phyloP scores from a whole-genome alignment of 495 filamentous ascomycete species.

The Xylaria flabelliformis region DNA sequence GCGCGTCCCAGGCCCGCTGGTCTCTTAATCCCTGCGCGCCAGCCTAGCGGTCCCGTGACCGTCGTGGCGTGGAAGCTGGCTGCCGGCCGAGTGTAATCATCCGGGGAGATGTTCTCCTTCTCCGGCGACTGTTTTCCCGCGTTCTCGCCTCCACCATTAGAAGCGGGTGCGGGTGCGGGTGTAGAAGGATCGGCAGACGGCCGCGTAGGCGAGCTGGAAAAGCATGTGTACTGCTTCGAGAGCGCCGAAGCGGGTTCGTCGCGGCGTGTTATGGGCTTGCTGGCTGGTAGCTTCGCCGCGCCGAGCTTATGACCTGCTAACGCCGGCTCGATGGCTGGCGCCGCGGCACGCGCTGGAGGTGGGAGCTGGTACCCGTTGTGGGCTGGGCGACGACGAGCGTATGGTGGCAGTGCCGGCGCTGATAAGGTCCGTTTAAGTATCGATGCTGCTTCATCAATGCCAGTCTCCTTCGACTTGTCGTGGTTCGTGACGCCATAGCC shows the following conservation, averaged over 20 bases:
- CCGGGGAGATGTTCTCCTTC: constrained; percentile 39
- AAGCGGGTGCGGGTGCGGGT: background rate
- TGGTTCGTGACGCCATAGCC: constrained; percentile 40
- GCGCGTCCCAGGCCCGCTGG: constrained; percentile 41
- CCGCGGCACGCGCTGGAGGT: constrained; percentile 22
- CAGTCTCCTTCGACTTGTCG: constrained; percentile 35
- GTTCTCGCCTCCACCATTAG: background rate
- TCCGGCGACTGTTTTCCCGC: constrained; percentile 17
- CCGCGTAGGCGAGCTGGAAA: constrained; percentile 55
- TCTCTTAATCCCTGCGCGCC: constrained; percentile 43
- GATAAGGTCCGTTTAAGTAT: constrained; percentile 27
- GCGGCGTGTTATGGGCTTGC: constrained; percentile 23
- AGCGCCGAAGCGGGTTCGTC: constrained; percentile 29
- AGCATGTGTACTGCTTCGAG: constrained; percentile 52
- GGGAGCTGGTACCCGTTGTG: constrained; percentile 13
- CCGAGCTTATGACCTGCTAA: constrained; percentile 48
- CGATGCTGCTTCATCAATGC: constrained; percentile 25
- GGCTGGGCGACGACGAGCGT: constrained; percentile 16
- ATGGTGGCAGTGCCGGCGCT: constrained; percentile 25
- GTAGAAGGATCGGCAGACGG: constrained; percentile 26
- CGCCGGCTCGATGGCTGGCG: constrained; percentile 42
- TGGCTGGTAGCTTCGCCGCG: constrained; percentile 34
- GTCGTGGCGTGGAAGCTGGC: constrained; percentile 52
- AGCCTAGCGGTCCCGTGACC: constrained; percentile 38
- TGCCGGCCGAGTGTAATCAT: constrained; percentile 45